phyloP scores from a whole-genome alignment of 352 stramenopile species.

The Elongisporangium undulatum region DNA sequence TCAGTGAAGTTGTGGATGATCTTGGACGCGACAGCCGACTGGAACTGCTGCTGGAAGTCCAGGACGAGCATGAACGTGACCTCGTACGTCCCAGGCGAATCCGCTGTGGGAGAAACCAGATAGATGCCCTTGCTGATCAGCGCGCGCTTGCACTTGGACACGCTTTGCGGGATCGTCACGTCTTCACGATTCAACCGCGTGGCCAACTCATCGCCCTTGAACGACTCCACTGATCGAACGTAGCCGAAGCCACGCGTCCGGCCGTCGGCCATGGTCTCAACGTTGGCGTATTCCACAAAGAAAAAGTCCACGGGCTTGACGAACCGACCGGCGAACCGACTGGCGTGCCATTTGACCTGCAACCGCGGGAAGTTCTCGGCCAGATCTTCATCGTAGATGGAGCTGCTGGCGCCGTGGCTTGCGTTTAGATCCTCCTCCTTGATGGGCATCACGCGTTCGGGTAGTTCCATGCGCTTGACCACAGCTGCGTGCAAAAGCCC shows the following conservation, averaged over 20 bases:
- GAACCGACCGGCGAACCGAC: constrained; percentile 72
- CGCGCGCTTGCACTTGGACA: constrained; percentile 84
- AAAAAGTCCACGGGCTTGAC: constrained; percentile 85
- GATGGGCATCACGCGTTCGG: constrained; percentile 6
- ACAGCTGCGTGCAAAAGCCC: constrained; percentile 72
- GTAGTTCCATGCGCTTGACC: constrained; percentile 75
- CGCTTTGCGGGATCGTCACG: constrained; percentile 60
- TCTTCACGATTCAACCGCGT: constrained; percentile 60
- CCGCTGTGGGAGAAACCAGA: constrained; percentile 37
- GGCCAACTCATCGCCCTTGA: constrained; percentile 75
- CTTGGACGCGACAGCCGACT: constrained; percentile 42
- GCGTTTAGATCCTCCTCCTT: constrained; percentile 13
- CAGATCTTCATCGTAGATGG: constrained; percentile 36
- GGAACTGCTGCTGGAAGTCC: constrained; percentile 83
- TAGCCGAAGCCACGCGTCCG: constrained; percentile 71
- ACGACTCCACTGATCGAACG: constrained; percentile 75
- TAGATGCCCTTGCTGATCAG: constrained; percentile 83
- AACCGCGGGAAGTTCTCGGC: constrained; percentile 55
- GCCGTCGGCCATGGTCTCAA: constrained; percentile 62
- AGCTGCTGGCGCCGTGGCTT: constrained; percentile 34
- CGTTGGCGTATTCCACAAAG: constrained; percentile 84
- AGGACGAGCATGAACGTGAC: constrained; percentile 85
- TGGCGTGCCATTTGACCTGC: constrained; percentile 85
- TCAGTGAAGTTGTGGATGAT: constrained; percentile 80
- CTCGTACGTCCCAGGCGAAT: constrained; percentile 51